Conservation (phyloP, 306 rosid species). For the Cicer pinnatifidum region DNA sequence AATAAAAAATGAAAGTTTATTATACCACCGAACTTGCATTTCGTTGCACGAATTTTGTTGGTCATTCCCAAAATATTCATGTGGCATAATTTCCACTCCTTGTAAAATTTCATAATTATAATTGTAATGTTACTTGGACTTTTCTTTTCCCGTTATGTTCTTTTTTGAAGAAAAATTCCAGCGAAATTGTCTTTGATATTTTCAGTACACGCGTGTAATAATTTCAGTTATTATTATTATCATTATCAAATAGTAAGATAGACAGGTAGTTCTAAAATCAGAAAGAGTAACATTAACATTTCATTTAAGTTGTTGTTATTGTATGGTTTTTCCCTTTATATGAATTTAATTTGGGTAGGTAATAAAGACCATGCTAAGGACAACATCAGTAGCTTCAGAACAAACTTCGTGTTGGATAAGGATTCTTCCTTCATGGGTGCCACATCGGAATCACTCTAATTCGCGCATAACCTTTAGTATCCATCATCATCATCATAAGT, state of each 20-base stretch:
- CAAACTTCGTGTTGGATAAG: not conserved
- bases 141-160: too few relatives aligned
- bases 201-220: too few relatives aligned
- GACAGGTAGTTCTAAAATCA: too few relatives aligned
- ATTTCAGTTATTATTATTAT: too few relatives aligned
- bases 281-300: too few relatives aligned
- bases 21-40: not conserved
- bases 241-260: too few relatives aligned
- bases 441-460: constrained; percentile 31
- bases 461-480: constrained; percentile 30
- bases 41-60: not conserved
- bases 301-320: not conserved
- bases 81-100: not conserved
- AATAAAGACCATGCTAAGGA: not conserved
- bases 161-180: too few relatives aligned
- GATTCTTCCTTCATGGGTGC: not conserved
- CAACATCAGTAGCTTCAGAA: constrained; percentile 8
- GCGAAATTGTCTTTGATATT: too few relatives aligned
- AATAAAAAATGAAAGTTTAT: not conserved
- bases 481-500: constrained; percentile 2
- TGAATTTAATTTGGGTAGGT: not conserved
- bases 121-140: too few relatives aligned
- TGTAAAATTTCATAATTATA: not conserved
- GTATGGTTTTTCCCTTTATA: not conserved
- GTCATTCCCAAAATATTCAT: not conserved